Base-by-base conservation (phyloP, 2,329 filamentous ascomycete species). In the Fusarium annulatum region DNA sequence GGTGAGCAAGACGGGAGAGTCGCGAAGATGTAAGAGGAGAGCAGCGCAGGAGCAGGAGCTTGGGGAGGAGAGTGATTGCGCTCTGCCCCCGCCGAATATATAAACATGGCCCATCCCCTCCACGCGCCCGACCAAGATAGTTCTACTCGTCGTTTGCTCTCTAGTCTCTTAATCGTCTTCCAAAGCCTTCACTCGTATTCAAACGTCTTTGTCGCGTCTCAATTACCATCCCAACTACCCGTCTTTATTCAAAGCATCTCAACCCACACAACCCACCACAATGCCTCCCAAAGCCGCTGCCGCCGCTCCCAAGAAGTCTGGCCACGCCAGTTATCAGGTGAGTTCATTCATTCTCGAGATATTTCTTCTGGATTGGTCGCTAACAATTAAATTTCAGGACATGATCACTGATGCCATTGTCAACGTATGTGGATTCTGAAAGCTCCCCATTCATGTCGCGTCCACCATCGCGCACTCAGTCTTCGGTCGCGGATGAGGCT, bases 401-500 rank as follows among this genome's bases (percentile, higher is more conserved):
- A 90, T 90, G 88, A 90, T 90, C 80, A 88, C 85, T 60, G 88
- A 90, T 80, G 88, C 88, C 61, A 90, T 90, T 79, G 81, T 89
- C 80, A 85, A 86, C 82, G 88, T 90, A 90, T 81, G 85, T 87
- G 51, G 39, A 67, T 67, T 61, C 42, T 65, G 53, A 67, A 39
- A 61, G 28, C 56, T 56, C 77, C 72, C 26, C 52, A 69, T 77
- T 76, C 79, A 76, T 76, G 80, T 82, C 84, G 84, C 84, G 84
- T 83, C 75, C 68, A 33, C 45, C 34, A 26, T 69, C 72, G 72
- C 72, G 72, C 75, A 77, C 75, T 77, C 76, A 71, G 59, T 63
- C 65, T 67, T 61, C 46, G 64, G 64, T 72, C 75, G 69, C 72
- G 56, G 57, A 65, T 77, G 77, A 79, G 62, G 70, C 65, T 53